Base-by-base conservation (phyloP, 1,139 yeast species). In the Protomyces gravidus region DNA sequence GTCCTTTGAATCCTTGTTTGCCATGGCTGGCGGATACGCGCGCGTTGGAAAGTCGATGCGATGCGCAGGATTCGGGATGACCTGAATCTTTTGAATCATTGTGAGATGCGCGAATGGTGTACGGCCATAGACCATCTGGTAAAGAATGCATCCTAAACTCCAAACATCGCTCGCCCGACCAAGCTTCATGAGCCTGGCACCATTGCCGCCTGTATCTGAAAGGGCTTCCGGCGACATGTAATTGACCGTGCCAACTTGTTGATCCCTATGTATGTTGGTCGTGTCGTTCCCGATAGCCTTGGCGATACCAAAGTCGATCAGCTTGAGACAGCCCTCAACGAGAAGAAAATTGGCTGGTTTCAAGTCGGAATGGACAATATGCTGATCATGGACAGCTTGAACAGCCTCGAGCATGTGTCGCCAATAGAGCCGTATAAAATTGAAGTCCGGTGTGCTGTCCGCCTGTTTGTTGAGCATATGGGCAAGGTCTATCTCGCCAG, bases 181-280 rank as follows among this genome's bases (percentile, higher is more conserved):
- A 5, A 90, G 95, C 70, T 83, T 87, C 94, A 95, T 86, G 60
- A 85, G 82, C 63, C 79, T 75, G 15, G 66, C 63, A 45, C 68
- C 69, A 19, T 69, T 67, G 50, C 69, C 70, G 50, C 68, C 70
- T 59, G 82, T 81, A 70, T 85, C 95, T 48, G 85, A 78, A 61
- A 90, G 75, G 0, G 97, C 89, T 71, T 92, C 98, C 0, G 98
- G 98, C 0, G 98, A 97, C 98, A 92, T 92, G 71, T 92, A 92
- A 70, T 87, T 89, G 1, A 97, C 96, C 0, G 98, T 92, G 2
- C 98, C 98, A 61, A 89, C 86, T 70, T 89, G 97, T 5, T 89
- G 82, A 63, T 89, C 95, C 61, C 97, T 79, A 69, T 90, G 92
- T 23, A 92, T 82, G 67, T 92, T 92, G 30, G 87, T 83, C 0